Conservation (phyloP, 2,329 filamentous ascomycete genomes). For the Aureobasidium zeae region DNA sequence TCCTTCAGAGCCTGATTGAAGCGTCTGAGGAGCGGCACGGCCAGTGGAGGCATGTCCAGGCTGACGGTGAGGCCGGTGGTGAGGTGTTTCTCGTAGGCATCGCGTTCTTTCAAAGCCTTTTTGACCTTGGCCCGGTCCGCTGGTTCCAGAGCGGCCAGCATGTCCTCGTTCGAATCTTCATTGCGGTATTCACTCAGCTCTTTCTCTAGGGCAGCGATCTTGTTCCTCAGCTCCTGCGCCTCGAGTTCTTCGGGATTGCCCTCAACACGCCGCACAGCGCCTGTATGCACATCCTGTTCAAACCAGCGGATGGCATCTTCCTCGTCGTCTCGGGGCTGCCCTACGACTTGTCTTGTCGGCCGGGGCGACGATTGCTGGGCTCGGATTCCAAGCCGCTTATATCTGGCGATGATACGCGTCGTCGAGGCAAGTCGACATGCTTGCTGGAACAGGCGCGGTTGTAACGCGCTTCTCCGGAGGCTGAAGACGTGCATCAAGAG, state of each 20-base stretch:
- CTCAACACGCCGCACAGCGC: constrained; percentile 14
- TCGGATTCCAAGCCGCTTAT: not conserved
- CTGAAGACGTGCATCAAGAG: constrained; percentile 18
- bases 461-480: constrained; percentile 14
- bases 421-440: constrained; percentile 18
- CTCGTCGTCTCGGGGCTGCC: constrained; percentile 5
- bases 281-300: constrained; percentile 19
- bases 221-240: constrained; percentile 16
- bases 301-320: constrained; percentile 17
- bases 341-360: not conserved
- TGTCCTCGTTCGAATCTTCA: constrained; percentile 16
- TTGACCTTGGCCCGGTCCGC: constrained; percentile 15
- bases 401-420: constrained; percentile 2
- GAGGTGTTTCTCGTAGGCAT: constrained; percentile 2
- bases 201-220: constrained; percentile 18
- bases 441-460: constrained; percentile 19
- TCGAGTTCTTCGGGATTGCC: constrained; percentile 19
- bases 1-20: constrained; percentile 16
- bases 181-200: constrained; percentile 16
- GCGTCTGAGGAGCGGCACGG: constrained; percentile 16
- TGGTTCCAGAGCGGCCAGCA: constrained; percentile 17
- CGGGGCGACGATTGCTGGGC: not conserved
- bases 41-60: constrained; percentile 13
- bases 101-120: constrained; percentile 12
- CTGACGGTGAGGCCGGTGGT: constrained; percentile 15